Percentiles rank a stretch among this genome's conserved stretches.
Conservation (phyloP, 371 early-diverging fungal species). For the Rhizopus microsporus region DNA sequence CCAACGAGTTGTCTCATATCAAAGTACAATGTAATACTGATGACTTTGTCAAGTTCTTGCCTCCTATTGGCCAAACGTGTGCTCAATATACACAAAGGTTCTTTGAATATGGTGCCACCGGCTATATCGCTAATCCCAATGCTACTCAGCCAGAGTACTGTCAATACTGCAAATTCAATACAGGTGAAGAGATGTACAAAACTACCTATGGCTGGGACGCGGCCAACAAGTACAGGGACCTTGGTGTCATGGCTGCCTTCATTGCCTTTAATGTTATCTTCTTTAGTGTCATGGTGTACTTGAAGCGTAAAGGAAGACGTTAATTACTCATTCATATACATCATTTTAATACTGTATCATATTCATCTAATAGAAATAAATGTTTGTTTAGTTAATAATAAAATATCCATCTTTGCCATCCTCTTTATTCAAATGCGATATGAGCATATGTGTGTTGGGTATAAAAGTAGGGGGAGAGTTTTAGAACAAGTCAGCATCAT, state of each 20-base stretch:
- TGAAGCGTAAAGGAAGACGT: constrained; percentile 25
- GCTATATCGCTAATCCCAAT: constrained; percentile 52
- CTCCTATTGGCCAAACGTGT: constrained; percentile 64
- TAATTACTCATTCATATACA: constrained; percentile 8
- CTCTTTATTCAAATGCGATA: too few species aligned
- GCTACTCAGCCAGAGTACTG: constrained; percentile 48
- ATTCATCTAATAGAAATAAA: too few species aligned
- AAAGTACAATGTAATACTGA: constrained; percentile 41
- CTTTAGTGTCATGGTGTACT: constrained; percentile 29
- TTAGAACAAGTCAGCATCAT: not conserved
- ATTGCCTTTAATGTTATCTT: constrained; percentile 48
- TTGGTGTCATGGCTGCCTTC: constrained; percentile 61
- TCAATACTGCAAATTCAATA: constrained; percentile 58
- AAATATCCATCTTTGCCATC: too few species aligned
- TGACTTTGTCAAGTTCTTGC: constrained; percentile 53
- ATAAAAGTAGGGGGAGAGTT: too few species aligned
- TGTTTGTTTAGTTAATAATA: too few species aligned
- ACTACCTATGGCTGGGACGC: constrained; percentile 32
- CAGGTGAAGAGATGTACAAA: constrained; percentile 55
- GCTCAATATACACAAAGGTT: constrained; percentile 54
- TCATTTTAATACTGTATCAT: too few species aligned
- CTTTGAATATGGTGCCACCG: constrained; percentile 42
- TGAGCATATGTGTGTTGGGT: too few species aligned
- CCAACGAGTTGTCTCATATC: constrained; percentile 58
- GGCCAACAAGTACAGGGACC: constrained; percentile 65